Percentiles rank a stretch among this genome's conserved stretches.
phyloP scores from a whole-genome alignment of 202 grass and related monocot species.

The Zizania palustris region DNA sequence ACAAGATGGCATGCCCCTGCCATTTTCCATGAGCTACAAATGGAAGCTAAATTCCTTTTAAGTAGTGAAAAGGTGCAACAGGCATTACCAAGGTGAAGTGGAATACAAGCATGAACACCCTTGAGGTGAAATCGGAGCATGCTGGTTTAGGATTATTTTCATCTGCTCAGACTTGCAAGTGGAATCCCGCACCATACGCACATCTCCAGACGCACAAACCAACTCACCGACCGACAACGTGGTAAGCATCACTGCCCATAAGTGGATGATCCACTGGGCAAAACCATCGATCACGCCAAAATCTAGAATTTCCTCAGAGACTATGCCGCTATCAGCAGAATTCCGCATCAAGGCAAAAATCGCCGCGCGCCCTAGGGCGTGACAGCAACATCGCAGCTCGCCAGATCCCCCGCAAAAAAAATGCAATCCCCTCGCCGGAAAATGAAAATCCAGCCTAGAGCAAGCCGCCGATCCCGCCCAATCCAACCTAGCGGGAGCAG shows the following conservation, averaged over 20 bases:
- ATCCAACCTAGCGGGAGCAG: background rate
- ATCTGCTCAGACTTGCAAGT: background rate
- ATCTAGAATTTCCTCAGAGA: background rate
- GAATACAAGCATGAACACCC: background rate
- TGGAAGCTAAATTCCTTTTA: background rate
- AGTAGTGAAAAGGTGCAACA: background rate
- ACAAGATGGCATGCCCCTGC: background rate
- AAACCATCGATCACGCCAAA: constrained; percentile 18
- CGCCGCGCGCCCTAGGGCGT: background rate
- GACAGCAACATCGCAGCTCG: constrained; percentile 15
- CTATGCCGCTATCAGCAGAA: background rate
- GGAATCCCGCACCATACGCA: background rate
- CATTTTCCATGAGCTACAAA: background rate
- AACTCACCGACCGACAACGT: constrained; percentile 11
- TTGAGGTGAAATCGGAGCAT: constrained; percentile 16
- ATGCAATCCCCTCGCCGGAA: background rate
- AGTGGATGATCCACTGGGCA: background rate
- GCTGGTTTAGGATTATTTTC: background rate
- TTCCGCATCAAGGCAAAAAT: constrained; percentile 3
- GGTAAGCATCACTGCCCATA: constrained; percentile 1
- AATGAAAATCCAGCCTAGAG: background rate
- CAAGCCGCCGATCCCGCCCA: background rate
- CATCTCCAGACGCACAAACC: background rate
- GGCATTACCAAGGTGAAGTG: background rate
- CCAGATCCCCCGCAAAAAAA: background rate